Evolutionary conservation across 73 alveolate species (phyloP), one percentile per base, ranked within the genome.

Genomic region (Durusdinium trenchii): DNA sequence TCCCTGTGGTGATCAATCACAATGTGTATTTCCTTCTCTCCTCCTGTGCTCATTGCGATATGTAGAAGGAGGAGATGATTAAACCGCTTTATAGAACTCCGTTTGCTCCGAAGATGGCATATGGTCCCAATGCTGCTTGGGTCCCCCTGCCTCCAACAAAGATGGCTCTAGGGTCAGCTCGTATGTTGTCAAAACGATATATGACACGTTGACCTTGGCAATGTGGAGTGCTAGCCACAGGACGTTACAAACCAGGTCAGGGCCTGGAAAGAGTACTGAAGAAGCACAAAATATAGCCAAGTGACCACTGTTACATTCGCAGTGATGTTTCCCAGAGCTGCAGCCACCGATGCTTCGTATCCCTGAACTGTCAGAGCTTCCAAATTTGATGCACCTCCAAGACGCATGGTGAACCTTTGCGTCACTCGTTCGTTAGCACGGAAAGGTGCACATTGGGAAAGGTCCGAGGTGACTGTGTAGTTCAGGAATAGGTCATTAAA

Each of bases 401-500:
- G 32, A 47, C 93, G 71, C 75, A 51, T 51, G 6, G 93, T 83
- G 51, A 83, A 83, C 75, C 90, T 79, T 79, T 61, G 2, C 69
- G 69, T 48, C 51, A 48, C 51, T 4, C 30, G 38, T 6, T 32
- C 12, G 16, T 26, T 40, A 35, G 47, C 51, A 46, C 36, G 35
- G 30, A 45, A 30, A 36, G 86, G 97, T 47, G 99, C 92, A 28
- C 99, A 93, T 54, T 75, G 90, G 14, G 93, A 75, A 45, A 93
- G 57, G 32, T 93, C 92, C 1, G 99, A 79, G 82, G 99, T 75
- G 40, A 93, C 62, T 23, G 99, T 93, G 83, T 93, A 93, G 64
- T 93, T 93, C 69, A 93, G 67, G 84, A 51, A 93, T 52, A 93
- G 42, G 93, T 93, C 99, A 40, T 93, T 73, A 93, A 93, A 93